Base-by-base conservation (phyloP, 2,329 filamentous ascomycete genomes). In the Penicillium digitatum region DNA sequence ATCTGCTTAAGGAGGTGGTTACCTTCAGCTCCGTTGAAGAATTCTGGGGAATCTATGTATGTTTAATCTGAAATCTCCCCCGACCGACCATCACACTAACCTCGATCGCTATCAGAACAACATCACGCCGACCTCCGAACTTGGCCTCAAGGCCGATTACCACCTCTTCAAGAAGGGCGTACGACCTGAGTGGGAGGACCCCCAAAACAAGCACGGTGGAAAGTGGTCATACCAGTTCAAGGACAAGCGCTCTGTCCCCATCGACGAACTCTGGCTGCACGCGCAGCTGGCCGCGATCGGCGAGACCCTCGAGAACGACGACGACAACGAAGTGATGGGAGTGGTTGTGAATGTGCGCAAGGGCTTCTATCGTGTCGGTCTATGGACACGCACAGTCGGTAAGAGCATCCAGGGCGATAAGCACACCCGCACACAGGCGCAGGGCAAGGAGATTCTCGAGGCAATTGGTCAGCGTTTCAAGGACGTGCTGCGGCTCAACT, bases 151-250 rank as follows among this genome's bases (percentile, higher is more conserved):
- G 81, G 96, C 94, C 71, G 94, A 99, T 76, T 99, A 99, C 79
- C 95, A 99, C 73, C 88, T 99, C 42, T 99, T 99, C 88, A 99
- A 99, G 82, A 88, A 87, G 68, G 92, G 92, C 63, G 90, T 99
- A 60, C 90, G 94, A 62, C 94, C 94, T 34, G 95, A 99, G 78
- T 99, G 94, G 94, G 94, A 99, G 77, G 94, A 99, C 74, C 82
- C 85, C 26, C 91, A 97, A 80, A 99, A 99, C 82, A 99, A 97
- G 84, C 91, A 97, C 74, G 94, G 94, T 67, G 94, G 94, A 78
- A 96, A 96, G 79, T 99, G 94, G 94, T 92, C 93, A 26, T 97
- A 95, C 79, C 88, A 90, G 70, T 96, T 96, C 86, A 95, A 95
- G 81, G 90, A 96, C 67, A 96, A 96, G 84, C 87, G 89, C 70